A percentile compares a stretch with the other conserved stretches of the same genome.
Evolutionary conservation across 2,329 filamentous ascomycete species (phyloP).

Genomic region (Rutstroemia sp.): DNA sequence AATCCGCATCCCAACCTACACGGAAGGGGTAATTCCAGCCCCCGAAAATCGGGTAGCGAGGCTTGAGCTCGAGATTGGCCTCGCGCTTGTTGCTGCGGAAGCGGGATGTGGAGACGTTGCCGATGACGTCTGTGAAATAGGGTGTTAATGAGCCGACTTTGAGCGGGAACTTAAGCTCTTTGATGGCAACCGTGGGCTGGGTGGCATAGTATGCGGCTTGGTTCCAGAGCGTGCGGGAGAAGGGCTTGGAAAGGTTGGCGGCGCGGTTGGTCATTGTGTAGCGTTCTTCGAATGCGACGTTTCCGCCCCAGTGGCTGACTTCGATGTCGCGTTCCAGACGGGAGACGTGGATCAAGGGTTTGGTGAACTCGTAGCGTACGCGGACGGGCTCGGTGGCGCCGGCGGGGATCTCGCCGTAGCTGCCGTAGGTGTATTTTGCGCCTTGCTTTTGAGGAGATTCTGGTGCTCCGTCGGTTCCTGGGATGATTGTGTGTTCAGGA

Average conservation of each 20-base stretch:
- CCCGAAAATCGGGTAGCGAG: conserved; percentile 92
- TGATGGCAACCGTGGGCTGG: conserved; percentile 69
- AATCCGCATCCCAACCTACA: conserved; percentile 88
- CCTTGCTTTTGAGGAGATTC: conserved; percentile 74
- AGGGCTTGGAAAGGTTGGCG: conserved; percentile 66
- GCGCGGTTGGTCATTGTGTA: conserved; percentile 84
- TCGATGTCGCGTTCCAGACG: conserved; percentile 85
- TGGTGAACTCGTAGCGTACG: conserved; percentile 92
- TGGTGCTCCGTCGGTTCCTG: conserved; percentile 48
- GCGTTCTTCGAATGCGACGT: conserved; percentile 88
- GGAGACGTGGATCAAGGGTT: conserved; percentile 74
- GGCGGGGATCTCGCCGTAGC: conserved; percentile 76
- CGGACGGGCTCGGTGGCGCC: conserved; percentile 64
- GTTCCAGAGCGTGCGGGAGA: conserved; percentile 72
- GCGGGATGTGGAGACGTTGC: conserved; percentile 89
- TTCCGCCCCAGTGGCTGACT: conserved; percentile 96
- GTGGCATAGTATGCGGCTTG: conserved; percentile 62
- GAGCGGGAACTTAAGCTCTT: conserved; percentile 74
- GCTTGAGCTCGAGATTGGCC: conserved; percentile 82
- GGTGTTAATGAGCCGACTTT: conserved; percentile 72
- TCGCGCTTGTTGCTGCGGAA: conserved; percentile 74
- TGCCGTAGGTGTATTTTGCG: conserved; percentile 80
- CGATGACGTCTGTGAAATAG: conserved; percentile 94
- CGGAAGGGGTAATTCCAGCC: conserved; percentile 98
- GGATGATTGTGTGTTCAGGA: conserved; percentile 76